Conservation (phyloP, 768 basidiomycete species). For the Pleurotus salmoneostramineus region DNA sequence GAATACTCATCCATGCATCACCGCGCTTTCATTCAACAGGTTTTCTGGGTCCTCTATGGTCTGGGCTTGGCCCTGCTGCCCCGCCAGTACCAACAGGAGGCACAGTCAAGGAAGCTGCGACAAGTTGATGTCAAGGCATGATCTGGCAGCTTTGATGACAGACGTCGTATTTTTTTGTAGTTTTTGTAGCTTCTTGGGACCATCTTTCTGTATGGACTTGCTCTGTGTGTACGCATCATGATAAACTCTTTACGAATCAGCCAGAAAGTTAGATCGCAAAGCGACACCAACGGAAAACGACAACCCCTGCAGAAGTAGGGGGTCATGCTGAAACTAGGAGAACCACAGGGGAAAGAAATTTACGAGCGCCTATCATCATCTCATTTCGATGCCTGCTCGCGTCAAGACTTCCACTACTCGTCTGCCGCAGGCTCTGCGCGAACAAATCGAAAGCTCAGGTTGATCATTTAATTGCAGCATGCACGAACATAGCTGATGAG, state of each 20-base stretch:
- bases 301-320: too few relatives aligned
- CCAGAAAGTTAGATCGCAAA: too few relatives aligned
- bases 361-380: background rate
- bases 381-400: conserved; percentile 14
- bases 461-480: conserved; percentile 9
- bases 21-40: conserved; percentile 20
- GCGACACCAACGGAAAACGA: too few relatives aligned
- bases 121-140: background rate
- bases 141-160: background rate
- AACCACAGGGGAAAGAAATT: background rate
- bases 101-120: conserved; percentile 11
- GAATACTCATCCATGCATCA: background rate
- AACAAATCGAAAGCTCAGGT: conserved; percentile 20
- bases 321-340: too few relatives aligned
- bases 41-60: conserved; percentile 44
- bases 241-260: too few relatives aligned
- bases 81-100: conserved; percentile 39
- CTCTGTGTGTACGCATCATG: too few relatives aligned
- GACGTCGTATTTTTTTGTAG: background rate
- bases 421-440: conserved; percentile 27
- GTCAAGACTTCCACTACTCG: conserved; percentile 36
- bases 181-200: too few relatives aligned
- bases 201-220: too few relatives aligned
- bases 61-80: conserved; percentile 39
- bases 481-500: background rate